Evolutionary conservation across 2,329 filamentous ascomycete genomes (phyloP).

Genomic region (Monilinia vaccinii-corymbosi): DNA sequence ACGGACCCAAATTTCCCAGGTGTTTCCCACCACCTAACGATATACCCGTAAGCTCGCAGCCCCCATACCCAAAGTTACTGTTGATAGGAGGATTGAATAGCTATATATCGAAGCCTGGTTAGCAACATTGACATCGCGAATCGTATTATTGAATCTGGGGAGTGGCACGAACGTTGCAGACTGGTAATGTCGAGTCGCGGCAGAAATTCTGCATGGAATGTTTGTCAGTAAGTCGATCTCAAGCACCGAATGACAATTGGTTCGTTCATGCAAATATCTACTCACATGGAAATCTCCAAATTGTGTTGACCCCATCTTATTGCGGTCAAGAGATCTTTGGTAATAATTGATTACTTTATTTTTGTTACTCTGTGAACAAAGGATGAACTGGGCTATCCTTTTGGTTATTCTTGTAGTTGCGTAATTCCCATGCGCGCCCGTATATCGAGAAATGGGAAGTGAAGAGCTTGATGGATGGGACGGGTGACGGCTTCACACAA

Average conservation of each 20-base stretch:
- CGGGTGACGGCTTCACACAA: background rate
- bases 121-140: conserved; percentile 11
- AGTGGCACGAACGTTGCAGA: conserved; percentile 65
- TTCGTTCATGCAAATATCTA: conserved; percentile 3
- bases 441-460: background rate
- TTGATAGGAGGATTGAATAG: conserved; percentile 45
- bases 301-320: conserved; percentile 31
- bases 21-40: conserved; percentile 53
- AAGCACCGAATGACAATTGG: conserved; percentile 6
- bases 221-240: conserved; percentile 11
- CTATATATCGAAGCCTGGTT: conserved; percentile 35
- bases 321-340: background rate
- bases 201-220: conserved; percentile 57
- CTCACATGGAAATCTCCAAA: conserved; percentile 49
- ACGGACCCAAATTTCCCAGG: conserved; percentile 73
- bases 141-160: background rate
- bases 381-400: conserved; percentile 3
- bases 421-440: conserved; percentile 4
- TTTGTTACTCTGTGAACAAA: conserved; percentile 1
- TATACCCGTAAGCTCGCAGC: conserved; percentile 72
- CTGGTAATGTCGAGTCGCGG: conserved; percentile 70
- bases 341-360: conserved; percentile 1
- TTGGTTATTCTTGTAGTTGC: conserved; percentile 5
- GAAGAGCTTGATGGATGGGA: background rate
- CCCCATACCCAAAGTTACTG: conserved; percentile 34